These are phyloP conservation scores for Xylariaceae sp. DNA, from an alignment of 2,329 filamentous ascomycete species.

Conservation along the genomic window DNA sequence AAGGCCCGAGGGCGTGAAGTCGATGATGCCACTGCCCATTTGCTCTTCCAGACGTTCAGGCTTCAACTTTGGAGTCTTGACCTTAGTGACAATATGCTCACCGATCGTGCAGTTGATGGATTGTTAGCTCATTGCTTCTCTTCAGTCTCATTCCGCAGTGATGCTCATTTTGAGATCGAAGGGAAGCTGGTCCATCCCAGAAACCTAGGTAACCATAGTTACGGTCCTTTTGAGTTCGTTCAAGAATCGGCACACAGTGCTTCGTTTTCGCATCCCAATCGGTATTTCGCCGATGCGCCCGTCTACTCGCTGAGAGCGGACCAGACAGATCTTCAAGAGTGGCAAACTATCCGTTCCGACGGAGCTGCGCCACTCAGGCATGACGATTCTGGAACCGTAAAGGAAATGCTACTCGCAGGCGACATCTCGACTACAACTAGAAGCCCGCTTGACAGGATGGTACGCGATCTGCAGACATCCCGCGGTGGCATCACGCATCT, in stretches of 20 bases:
- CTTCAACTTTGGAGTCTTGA: slow-evolving; percentile 53
- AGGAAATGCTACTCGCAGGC: slow-evolving; percentile 26
- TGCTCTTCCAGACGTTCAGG: slow-evolving; percentile 32
- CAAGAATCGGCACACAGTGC: slow-evolving; percentile 43
- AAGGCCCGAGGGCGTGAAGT: slow-evolving; percentile 45
- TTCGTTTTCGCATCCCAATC: slow-evolving; percentile 40
- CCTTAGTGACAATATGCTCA: slow-evolving; percentile 46
- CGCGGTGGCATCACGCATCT: slow-evolving; percentile 47
- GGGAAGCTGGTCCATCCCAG: slow-evolving; percentile 35
- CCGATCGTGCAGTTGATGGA: slow-evolving; percentile 37
- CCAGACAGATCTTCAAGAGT: slow-evolving; percentile 22
- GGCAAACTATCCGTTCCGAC: slow-evolving; percentile 31
- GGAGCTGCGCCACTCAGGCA: slow-evolving; percentile 28
- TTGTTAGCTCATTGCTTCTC: slow-evolving; percentile 33
- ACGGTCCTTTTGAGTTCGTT: slow-evolving; percentile 41
- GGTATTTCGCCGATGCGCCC: slow-evolving; percentile 46
- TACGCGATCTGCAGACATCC: slow-evolving; percentile 22
- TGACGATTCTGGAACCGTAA: slow-evolving; percentile 32
- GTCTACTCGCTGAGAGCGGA: slow-evolving; percentile 30
- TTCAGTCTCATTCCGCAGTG: slow-evolving; percentile 29
- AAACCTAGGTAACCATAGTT: slow-evolving; percentile 28
- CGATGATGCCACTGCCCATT: slow-evolving; percentile 34
- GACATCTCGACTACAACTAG: slow-evolving; percentile 9
- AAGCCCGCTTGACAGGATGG: slow-evolving; percentile 13
- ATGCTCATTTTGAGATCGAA: slow-evolving; percentile 40